Evolutionary conservation across 495 filamentous ascomycete genomes (phyloP).

Genomic region (Hypoxylon lenormandii): DNA sequence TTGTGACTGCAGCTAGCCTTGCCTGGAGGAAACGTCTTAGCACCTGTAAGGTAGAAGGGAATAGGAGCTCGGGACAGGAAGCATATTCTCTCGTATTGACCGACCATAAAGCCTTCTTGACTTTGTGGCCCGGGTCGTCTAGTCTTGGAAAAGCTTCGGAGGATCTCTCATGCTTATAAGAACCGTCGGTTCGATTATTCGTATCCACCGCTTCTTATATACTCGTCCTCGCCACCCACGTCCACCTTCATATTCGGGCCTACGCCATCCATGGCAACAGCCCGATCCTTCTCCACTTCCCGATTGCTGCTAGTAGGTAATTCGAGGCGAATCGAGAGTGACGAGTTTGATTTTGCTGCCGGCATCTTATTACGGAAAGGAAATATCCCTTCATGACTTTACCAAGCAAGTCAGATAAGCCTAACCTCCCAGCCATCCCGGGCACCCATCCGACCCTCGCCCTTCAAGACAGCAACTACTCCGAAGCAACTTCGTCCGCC

Average conservation of each 20-base stretch:
- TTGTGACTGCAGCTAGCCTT: slow-evolving; percentile 24
- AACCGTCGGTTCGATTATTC: slow-evolving; percentile 20
- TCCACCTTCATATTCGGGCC: slow-evolving; percentile 31
- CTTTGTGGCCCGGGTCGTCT: slow-evolving; percentile 16
- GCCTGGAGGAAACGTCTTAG: slow-evolving; percentile 24
- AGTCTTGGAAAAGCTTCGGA: slow-evolving; percentile 12
- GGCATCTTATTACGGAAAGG: slow-evolving; percentile 17
- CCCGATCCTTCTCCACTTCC: slow-evolving; percentile 38
- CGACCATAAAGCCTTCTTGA: slow-evolving; percentile 23
- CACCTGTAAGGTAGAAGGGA: slow-evolving; percentile 26
- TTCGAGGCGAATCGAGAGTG: slow-evolving; percentile 40
- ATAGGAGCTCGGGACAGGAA: slow-evolving; percentile 35
- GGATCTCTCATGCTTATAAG: slow-evolving; percentile 34
- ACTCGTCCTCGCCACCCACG: slow-evolving; percentile 28
- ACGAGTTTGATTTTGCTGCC: slow-evolving; percentile 41
- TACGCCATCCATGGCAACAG: slow-evolving; percentile 45
- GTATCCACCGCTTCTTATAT: slow-evolving; percentile 32
- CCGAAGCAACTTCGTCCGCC: slow-evolving; percentile 36
- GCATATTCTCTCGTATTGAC: slow-evolving; percentile 15
- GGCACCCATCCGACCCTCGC: slow-evolving; percentile 38
- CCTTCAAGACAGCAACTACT: slow-evolving; percentile 38
- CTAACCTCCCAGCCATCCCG: slow-evolving; percentile 41
- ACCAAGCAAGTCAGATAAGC: slow-evolving; percentile 43
- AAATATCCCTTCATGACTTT: slow-evolving; percentile 51
- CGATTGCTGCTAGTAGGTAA: slow-evolving; percentile 44